Evolutionary conservation across 176 grass and related monocot genomes (phyloP).

Genomic region (Avena eriantha): DNA sequence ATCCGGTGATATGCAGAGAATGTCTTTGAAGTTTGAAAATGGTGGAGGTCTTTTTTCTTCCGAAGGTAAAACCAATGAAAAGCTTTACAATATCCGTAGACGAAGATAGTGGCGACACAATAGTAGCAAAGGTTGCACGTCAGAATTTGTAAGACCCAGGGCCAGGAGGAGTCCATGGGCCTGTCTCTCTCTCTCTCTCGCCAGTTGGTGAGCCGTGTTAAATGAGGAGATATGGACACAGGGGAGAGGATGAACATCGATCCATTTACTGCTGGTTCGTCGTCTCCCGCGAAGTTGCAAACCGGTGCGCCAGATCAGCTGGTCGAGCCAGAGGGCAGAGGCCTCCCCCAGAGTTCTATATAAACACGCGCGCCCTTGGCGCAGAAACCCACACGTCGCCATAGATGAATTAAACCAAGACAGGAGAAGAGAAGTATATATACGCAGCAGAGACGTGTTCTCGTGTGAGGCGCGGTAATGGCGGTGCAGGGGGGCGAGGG

Average conservation of each 20-base stretch:
- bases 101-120: neutral
- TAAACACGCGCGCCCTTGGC: constrained; percentile 1
- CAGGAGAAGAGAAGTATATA: neutral
- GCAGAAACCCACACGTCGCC: constrained; percentile 21
- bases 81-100: neutral
- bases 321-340: neutral
- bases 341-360: constrained; percentile 20
- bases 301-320: constrained; percentile 9
- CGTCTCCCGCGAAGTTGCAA: neutral
- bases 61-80: neutral
- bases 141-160: neutral
- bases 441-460: neutral
- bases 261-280: neutral
- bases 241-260: neutral
- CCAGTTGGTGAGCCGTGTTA: constrained; percentile 25
- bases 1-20: too few relatives aligned
- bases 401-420: neutral
- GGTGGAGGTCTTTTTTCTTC: neutral
- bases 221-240: constrained; percentile 11
- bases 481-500: constrained; percentile 39
- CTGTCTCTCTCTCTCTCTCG: neutral
- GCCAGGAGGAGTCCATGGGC: constrained; percentile 4
- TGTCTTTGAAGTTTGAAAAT: too few relatives aligned
- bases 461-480: neutral
- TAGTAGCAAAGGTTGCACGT: neutral